These are phyloP conservation scores for Pleurostoma richardsiae DNA, from an alignment of 2,329 filamentous ascomycete species.

Conservation along the genomic window DNA sequence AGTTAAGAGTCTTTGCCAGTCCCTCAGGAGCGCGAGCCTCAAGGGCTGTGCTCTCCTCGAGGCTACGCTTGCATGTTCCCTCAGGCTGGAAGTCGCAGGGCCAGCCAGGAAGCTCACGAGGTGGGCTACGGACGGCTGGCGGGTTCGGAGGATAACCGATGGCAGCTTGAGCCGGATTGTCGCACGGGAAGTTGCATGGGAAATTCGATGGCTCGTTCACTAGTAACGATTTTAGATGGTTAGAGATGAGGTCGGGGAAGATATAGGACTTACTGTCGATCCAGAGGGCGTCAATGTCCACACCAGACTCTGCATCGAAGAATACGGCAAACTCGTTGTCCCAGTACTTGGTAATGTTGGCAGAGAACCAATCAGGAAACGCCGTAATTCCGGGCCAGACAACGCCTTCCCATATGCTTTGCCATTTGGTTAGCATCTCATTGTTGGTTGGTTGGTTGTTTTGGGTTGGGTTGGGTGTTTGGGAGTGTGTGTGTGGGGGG, in stretches of 20 bases:
- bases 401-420: conserved; percentile 51
- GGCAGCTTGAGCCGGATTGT: conserved; percentile 33
- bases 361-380: conserved; percentile 74
- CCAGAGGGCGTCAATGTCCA: conserved; percentile 76
- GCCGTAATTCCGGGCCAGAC: conserved; percentile 73
- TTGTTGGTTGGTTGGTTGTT: too few relatives aligned
- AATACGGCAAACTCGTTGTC: conserved; percentile 60
- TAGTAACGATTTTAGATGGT: not conserved
- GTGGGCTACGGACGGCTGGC: conserved; percentile 57
- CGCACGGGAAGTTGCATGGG: conserved; percentile 50
- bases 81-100: conserved; percentile 61
- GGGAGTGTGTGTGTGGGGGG: too few relatives aligned
- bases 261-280: conserved; percentile 37
- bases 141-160: conserved; percentile 53
- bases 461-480: too few relatives aligned
- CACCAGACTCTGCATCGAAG: conserved; percentile 57
- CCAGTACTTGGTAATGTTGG: conserved; percentile 63
- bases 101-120: conserved; percentile 64
- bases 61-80: conserved; percentile 27
- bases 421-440: too few relatives aligned
- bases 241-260: conserved; percentile 19
- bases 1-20: not conserved
- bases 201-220: conserved; percentile 28
- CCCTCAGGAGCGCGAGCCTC: conserved; percentile 6
- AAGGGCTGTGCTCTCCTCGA: conserved; percentile 11